Evolutionary conservation across 192 early-diverging fungal species (phyloP).

Genomic region (Entrophospora sp.): DNA sequence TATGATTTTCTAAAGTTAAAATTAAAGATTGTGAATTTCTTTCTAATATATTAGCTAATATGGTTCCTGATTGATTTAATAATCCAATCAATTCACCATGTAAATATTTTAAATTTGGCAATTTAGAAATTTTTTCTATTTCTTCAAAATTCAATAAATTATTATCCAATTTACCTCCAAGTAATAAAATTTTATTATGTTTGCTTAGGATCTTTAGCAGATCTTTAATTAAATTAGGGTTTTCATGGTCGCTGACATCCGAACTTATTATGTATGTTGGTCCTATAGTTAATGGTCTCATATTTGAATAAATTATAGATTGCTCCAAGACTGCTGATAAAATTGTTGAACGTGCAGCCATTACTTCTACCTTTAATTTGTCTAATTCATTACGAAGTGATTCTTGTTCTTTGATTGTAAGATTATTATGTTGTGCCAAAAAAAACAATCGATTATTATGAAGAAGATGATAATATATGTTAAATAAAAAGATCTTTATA

Average conservation of each 20-base stretch:
- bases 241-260: slow-evolving; percentile 33
- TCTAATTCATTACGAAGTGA: slow-evolving; percentile 38
- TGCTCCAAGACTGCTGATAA: slow-evolving; percentile 37
- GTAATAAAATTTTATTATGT: slow-evolving; percentile 44
- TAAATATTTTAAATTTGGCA: slow-evolving; percentile 39
- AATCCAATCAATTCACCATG: slow-evolving; percentile 37
- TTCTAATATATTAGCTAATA: slow-evolving; percentile 32
- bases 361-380: slow-evolving; percentile 28
- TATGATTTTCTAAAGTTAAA: slow-evolving; percentile 30
- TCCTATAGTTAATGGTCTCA: slow-evolving; percentile 40
- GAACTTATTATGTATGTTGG: slow-evolving; percentile 44
- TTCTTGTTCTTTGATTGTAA: slow-evolving; percentile 43
- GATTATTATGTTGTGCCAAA: slow-evolving; percentile 53
- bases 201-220: slow-evolving; percentile 36
- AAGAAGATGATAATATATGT: slow-evolving; percentile 36
- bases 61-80: slow-evolving; percentile 36
- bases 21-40: slow-evolving; percentile 32
- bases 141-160: slow-evolving; percentile 40
- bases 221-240: slow-evolving; percentile 30
- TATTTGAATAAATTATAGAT: slow-evolving; percentile 34
- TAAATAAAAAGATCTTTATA: slow-evolving; percentile 36
- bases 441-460: slow-evolving; percentile 42
- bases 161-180: slow-evolving; percentile 49
- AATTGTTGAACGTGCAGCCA: slow-evolving; percentile 37
- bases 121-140: slow-evolving; percentile 36